Base-by-base conservation (phyloP, 2,329 filamentous ascomycete genomes). In the Paracoccidioides lutzii region DNA sequence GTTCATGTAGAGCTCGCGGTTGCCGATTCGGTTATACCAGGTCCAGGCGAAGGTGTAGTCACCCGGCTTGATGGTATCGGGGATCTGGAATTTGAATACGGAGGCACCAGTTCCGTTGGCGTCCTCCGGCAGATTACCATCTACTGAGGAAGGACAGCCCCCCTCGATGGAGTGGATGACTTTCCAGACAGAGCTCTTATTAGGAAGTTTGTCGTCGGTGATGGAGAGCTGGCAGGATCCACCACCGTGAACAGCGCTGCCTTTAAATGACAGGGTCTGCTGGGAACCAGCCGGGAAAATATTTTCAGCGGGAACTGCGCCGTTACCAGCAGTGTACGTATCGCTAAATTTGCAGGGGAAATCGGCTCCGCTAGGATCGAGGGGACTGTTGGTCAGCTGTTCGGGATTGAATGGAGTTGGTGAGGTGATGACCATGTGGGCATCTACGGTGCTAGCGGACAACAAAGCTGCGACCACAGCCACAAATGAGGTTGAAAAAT, bases 1-100 rank as follows among this genome's bases (percentile, higher is more conserved):
- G 78, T 95, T 94, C 90, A 95, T 95, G 78, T 97, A 96, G 79
- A 95, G 89, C 68, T 97, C 93, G 0, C 90, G 84, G 75, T 95
- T 95, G 2, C 93, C 93, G 8, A 95, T 66, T 58, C 85, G 86
- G 72, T 97, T 97, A 72, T 95, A 82, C 93, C 93, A 97, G 0
- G 89, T 89, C 90, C 90, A 97, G 0, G 88, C 88, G 4, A 97
- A 76, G 0, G 84, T 87, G 32, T 87, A 90, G 43, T 90, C 79
- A 3, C 91, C 93, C 1, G 83, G 74, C 7, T 84, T 81, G 49
- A 96, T 78, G 28, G 83, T 80, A 0, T 77, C 68, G 0, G 90
- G 91, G 5, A 96, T 81, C 0, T 73, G 79, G 73, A 84, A 95
- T 35, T 81, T 73, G 70, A 87, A 93, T 0, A 72, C 75, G 65